Evolutionary conservation across 345 rosid species (phyloP), one percentile per base, ranked within the genome.

Genomic region (Hibiscus mutabilis): DNA sequence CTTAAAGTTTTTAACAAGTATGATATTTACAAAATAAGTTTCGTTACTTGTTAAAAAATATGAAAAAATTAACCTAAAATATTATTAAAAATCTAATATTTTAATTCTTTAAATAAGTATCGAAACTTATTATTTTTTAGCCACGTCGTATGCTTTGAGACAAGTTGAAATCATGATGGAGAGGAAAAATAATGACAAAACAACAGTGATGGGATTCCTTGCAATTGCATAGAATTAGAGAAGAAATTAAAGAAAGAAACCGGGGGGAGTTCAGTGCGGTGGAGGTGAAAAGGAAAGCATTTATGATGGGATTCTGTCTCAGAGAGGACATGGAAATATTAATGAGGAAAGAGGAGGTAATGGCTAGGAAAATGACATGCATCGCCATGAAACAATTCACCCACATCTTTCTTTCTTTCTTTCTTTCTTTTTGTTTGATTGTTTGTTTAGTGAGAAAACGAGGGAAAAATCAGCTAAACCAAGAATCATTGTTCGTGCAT

Each of bases 261-360:
- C 42, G 53, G 42, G 51, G 71, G 60, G 47, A 35, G 42, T 37
- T 8, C 42, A 71, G 75, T 68, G 72, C 77, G 67, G 57, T 69
- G 78, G 75, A 78, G 76, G 3, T 69, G 86, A 79, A 74, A 60
- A 78, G 6, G 84, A 75, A 49, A 65, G 84, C 87, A 87, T 83
- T 90, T 69, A 88, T 75, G 80, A 79, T 22, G 84, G 84, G 86
- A 85, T 81, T 79, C 80, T 79, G 29, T 27, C 35, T 22, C 3
- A 21, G 61, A 70, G 25, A 46, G 29, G 69, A 69, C 78, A 65
- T 31, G 44, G 68, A 57, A 16, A 66, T 55, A 62, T 72, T 72
- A 69, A 79, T 73, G 74, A 75, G 69, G 79, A 73, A 74, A 87
- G 83, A 16, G 71, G 56, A 70, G 73, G 75, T 76, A 68, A 81